phyloP scores from a whole-genome alignment of 2,329 filamentous ascomycete species.

The Epichloe uncinata region DNA sequence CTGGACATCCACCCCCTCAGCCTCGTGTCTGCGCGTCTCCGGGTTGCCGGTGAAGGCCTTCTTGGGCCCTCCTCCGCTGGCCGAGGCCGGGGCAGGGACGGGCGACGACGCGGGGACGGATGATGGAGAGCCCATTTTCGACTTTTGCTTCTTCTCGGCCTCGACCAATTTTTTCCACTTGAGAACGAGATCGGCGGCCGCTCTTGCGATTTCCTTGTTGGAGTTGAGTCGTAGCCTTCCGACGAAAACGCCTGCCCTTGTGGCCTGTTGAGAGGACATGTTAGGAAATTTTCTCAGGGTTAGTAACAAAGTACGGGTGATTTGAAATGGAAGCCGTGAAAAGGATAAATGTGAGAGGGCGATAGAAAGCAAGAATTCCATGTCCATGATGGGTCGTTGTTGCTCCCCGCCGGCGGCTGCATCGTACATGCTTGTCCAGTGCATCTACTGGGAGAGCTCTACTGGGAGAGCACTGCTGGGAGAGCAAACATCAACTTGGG shows the following conservation, averaged over 20 bases:
- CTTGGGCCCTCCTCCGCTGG: slow-evolving; percentile 22
- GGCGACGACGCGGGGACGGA: slow-evolving; percentile 37
- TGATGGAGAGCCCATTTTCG: slow-evolving; percentile 27
- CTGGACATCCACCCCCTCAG: slow-evolving; percentile 66
- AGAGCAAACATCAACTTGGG: not conserved
- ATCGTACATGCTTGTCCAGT: no score
- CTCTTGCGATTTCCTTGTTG: slow-evolving; percentile 66
- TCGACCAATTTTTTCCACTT: slow-evolving; percentile 83
- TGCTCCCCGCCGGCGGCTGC: no score
- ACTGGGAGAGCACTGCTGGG: no score
- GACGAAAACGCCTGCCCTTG: slow-evolving; percentile 81
- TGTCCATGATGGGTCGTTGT: not conserved
- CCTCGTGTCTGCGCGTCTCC: slow-evolving; percentile 69
- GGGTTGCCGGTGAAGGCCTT: slow-evolving; percentile 48
- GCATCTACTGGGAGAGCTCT: no score
- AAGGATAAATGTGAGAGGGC: no score
- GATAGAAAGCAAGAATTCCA: no score
- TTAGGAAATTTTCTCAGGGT: not conserved
- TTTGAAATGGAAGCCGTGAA: no score
- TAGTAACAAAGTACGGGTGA: no score
- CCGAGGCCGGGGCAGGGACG: slow-evolving; percentile 30
- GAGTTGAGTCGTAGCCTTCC: slow-evolving; percentile 66
- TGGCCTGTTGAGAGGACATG: slow-evolving; percentile 41
- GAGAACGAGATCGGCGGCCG: slow-evolving; percentile 69
- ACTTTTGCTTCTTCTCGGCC: slow-evolving; percentile 38